phyloP scores from a whole-genome alignment of 352 stramenopile genomes.

The Phytophthora tubulina region DNA sequence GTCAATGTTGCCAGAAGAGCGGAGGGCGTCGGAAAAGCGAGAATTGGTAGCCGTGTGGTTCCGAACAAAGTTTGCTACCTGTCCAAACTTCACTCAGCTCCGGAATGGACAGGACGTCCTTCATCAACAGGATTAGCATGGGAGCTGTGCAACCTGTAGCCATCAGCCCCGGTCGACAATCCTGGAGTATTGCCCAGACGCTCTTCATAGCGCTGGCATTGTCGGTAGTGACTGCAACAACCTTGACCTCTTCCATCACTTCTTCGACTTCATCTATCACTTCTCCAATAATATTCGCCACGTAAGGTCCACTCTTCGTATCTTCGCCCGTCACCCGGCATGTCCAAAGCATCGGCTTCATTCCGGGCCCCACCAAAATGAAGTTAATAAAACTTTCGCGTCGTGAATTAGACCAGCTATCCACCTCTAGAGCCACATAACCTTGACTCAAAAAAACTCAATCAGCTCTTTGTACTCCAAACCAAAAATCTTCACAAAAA shows the following conservation, averaged over 20 bases:
- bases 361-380: neutral
- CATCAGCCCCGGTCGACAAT: neutral
- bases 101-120: slow-evolving; percentile 2
- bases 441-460: no score
- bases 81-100: slow-evolving; percentile 1
- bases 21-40: neutral
- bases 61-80: slow-evolving; percentile 9
- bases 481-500: no score
- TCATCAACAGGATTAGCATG: slow-evolving; percentile 2
- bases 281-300: slow-evolving; percentile 10
- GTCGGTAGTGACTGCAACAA: slow-evolving; percentile 12
- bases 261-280: slow-evolving; percentile 18
- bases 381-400: slow-evolving; percentile 10
- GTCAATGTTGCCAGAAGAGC: neutral
- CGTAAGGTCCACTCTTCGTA: slow-evolving; percentile 7
- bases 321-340: slow-evolving; percentile 8
- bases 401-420: slow-evolving; percentile 1
- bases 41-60: slow-evolving; percentile 17
- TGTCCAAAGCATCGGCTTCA: neutral
- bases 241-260: slow-evolving; percentile 3
- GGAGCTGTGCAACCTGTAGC: neutral
- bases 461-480: no score
- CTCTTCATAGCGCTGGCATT: slow-evolving; percentile 21
- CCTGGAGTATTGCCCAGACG: slow-evolving; percentile 1
- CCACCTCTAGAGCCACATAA: slow-evolving; percentile 9